Base-by-base conservation (phyloP, 2,329 filamentous ascomycete species). In the Verticillium nonalfalfae region DNA sequence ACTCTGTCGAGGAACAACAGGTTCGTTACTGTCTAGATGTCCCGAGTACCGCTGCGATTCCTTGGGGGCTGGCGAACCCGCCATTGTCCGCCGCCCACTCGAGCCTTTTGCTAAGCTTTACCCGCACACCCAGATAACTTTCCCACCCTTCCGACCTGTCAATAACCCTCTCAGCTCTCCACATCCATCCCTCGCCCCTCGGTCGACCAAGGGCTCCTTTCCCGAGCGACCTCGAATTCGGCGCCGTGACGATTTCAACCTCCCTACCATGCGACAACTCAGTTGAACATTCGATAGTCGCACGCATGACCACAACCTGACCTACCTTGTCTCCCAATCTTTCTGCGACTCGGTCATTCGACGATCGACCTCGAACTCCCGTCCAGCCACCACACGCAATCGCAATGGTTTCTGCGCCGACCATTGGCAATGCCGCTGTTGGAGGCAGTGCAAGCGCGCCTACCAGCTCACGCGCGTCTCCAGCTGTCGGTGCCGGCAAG, bases 391-490 rank as follows among this genome's bases (percentile, higher is more conserved):
- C 1, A 13, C 18, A 38, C 26, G 4, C 63, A 60, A 62, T 60
- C 69, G 68, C 64, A 64, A 79, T 79, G 76, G 78, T 75, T 61
- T 73, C 78, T 62, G 73, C 72, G 56, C 71, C 76, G 65, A 76
- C 72, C 61, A 70, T 73, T 63, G 72, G 72, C 68, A 72, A 74
- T 59, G 75, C 70, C 55, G 71, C 70, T 55, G 69, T 69, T 58
- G 62, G 68, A 31, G 68, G 71, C 66, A 69, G 70, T 57, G 73
- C 72, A 57, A 81, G 78, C 68, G 74, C 77, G 63, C 80, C 79
- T 74, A 75, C 75, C 62, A 84, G 79, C 70, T 77, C 81, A 58
- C 78, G 82, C 72, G 81, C 74, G 57, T 85, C 83, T 38, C 82
- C 83, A 15, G 75, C 80, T 55, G 72, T 78, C 54, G 75, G 75